phyloP scores from a whole-genome alignment of 1,284 basidiomycete genomes.

The Cutaneotrichosporon cutaneum region DNA sequence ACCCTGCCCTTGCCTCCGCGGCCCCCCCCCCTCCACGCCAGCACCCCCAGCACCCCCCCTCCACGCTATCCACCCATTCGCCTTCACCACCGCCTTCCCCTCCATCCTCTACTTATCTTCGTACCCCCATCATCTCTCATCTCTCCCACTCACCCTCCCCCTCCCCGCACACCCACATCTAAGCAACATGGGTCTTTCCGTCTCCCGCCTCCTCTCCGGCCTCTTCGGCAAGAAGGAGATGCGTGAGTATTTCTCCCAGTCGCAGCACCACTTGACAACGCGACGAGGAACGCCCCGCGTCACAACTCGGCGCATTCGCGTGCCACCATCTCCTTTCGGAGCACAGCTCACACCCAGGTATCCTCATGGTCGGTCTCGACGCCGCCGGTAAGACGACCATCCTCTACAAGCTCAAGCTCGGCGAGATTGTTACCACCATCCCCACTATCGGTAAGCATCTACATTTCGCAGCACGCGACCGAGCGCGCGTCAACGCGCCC shows the following conservation, averaged over 20 bases:
- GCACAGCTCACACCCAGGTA: conserved; percentile 50
- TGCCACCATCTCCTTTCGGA: conserved; percentile 1
- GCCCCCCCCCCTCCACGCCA: conserved; percentile 6
- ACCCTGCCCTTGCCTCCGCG: no score
- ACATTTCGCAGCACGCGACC: neutral
- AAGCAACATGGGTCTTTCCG: conserved; percentile 73
- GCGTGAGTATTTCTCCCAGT: conserved; percentile 64
- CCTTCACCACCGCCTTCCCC: neutral
- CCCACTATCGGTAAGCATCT: conserved; percentile 64
- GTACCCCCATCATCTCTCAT: conserved; percentile 6
- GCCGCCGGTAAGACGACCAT: conserved; percentile 98
- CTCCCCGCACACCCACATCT: neutral
- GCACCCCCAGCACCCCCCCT: conserved; percentile 11
- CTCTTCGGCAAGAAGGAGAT: conserved; percentile 99
- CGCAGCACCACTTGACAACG: neutral
- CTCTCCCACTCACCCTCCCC: conserved; percentile 3
- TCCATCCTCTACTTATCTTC: neutral
- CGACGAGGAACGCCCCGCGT: conserved; percentile 1
- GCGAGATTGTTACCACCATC: conserved; percentile 98
- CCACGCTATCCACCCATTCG: conserved; percentile 14
- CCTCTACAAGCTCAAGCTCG: conserved; percentile 98
- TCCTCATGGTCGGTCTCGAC: conserved; percentile 84
- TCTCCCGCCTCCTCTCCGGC: conserved; percentile 76
- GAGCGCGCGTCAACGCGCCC: neutral
- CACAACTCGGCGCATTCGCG: neutral